Conservation (phyloP, 2,329 filamentous ascomycete species). For the Pseudogymnoascus sp. region DNA sequence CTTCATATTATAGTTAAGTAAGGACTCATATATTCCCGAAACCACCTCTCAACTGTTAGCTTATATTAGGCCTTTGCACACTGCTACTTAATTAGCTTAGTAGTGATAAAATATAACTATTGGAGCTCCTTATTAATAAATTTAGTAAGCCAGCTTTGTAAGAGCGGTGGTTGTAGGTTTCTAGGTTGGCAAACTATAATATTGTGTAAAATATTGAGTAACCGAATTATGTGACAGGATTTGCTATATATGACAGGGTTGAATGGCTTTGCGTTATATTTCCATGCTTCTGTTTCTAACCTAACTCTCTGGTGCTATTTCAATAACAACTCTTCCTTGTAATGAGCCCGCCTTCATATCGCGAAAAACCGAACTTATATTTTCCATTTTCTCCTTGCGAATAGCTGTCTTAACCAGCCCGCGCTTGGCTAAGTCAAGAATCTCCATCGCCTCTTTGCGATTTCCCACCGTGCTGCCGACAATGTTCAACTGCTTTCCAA, state of each 20-base stretch:
- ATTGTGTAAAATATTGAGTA: background rate
- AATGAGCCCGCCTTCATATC: slow-evolving; percentile 37
- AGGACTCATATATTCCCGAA: no score
- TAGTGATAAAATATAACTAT: no score
- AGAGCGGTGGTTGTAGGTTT: no score
- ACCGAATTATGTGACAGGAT: background rate
- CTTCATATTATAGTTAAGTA: no score
- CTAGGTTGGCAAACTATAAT: no score
- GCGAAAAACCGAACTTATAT: slow-evolving; percentile 38
- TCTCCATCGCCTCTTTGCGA: slow-evolving; percentile 41
- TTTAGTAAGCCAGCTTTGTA: no score
- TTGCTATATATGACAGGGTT: background rate
- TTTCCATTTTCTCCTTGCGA: slow-evolving; percentile 40
- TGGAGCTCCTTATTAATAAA: no score
- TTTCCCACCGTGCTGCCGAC: slow-evolving; percentile 44
- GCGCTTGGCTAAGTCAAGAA: slow-evolving; percentile 39
- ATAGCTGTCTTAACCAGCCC: slow-evolving; percentile 40
- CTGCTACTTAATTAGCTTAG: no score
- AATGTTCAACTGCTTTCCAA: slow-evolving; percentile 38
- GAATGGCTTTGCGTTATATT: background rate
- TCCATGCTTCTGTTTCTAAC: background rate
- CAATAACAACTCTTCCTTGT: slow-evolving; percentile 41
- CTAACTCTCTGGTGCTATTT: slow-evolving; percentile 18
- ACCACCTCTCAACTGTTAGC: no score
- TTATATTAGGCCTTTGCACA: no score